A percentile compares a stretch with the other conserved stretches of the same genome.
Evolutionary conservation across 2,329 filamentous ascomycete genomes (phyloP).

Genomic region (Trichoderma sp.): DNA sequence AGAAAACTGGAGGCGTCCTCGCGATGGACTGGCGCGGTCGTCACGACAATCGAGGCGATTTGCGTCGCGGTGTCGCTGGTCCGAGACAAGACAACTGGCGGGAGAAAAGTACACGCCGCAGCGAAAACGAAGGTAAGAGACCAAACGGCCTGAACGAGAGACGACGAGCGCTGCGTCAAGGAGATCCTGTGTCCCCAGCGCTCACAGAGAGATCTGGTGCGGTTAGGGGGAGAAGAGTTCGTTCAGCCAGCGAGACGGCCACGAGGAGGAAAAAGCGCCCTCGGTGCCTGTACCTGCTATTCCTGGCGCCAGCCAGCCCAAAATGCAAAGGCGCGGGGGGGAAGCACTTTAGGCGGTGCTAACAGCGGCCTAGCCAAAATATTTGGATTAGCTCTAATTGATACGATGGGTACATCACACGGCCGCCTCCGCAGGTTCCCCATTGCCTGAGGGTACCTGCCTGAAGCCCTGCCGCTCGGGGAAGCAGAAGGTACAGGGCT

Average conservation of each 20-base stretch:
- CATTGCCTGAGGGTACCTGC: constrained; percentile 9
- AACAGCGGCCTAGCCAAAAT: constrained; percentile 14
- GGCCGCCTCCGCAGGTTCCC: not conserved
- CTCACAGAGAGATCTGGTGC: constrained; percentile 23
- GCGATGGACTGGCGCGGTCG: constrained; percentile 6
- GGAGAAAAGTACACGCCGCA: not conserved
- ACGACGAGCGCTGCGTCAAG: constrained; percentile 24
- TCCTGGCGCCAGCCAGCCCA: constrained; percentile 5
- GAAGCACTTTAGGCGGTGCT: constrained; percentile 20
- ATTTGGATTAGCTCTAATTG: not conserved
- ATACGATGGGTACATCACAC: constrained; percentile 2
- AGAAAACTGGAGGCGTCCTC: constrained; percentile 19
- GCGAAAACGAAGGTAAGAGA: constrained; percentile 20
- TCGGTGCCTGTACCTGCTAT: constrained; percentile 20
- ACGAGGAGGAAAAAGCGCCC: constrained; percentile 14
- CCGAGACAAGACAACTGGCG: not conserved
- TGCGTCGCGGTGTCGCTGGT: not conserved
- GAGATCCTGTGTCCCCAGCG: constrained; percentile 7
- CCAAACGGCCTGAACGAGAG: constrained; percentile 24
- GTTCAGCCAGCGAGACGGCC: constrained; percentile 17
- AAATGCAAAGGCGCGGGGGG: constrained; percentile 17
- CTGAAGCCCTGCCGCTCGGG: not conserved
- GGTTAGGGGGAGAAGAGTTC: constrained; percentile 24
- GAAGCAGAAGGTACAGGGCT: not conserved
- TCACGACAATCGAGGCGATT: not conserved